Conservation (phyloP, 352 stramenopile genomes). For the Peronospora destructor region DNA sequence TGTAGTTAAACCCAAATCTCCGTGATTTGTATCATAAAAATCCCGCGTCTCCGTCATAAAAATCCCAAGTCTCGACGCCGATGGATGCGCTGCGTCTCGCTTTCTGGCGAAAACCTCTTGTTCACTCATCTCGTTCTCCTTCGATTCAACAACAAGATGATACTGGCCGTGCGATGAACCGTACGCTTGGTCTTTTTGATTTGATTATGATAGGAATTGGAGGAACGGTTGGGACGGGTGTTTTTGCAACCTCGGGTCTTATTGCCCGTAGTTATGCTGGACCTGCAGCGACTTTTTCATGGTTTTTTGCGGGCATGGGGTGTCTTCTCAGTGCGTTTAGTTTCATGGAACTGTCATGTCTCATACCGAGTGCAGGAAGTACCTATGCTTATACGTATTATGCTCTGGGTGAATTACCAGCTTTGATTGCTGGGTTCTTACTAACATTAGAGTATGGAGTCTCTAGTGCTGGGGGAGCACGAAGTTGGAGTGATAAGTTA, state of each 20-base stretch:
- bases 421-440: conserved; percentile 82
- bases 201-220: conserved; percentile 91
- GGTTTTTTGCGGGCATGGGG: conserved; percentile 71
- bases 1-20: neutral
- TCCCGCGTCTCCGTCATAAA: too few species aligned
- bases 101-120: conserved; percentile 71
- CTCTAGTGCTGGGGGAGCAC: conserved; percentile 84
- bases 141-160: conserved; percentile 9
- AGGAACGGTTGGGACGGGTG: conserved; percentile 88
- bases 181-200: conserved; percentile 86
- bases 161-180: conserved; percentile 6
- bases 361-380: conserved; percentile 84
- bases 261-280: conserved; percentile 65
- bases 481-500: conserved; percentile 92
- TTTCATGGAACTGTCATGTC: conserved; percentile 87
- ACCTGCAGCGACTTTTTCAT: conserved; percentile 78
- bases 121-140: neutral
- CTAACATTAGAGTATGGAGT: conserved; percentile 92
- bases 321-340: conserved; percentile 80
- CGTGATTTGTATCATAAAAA: neutral
- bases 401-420: conserved; percentile 88
- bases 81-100: conserved; percentile 40
- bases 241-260: conserved; percentile 84
- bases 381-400: conserved; percentile 94
- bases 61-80: neutral